Evolutionary conservation across 345 rosid species (phyloP).

Genomic region (Eucalyptus urophylla): DNA sequence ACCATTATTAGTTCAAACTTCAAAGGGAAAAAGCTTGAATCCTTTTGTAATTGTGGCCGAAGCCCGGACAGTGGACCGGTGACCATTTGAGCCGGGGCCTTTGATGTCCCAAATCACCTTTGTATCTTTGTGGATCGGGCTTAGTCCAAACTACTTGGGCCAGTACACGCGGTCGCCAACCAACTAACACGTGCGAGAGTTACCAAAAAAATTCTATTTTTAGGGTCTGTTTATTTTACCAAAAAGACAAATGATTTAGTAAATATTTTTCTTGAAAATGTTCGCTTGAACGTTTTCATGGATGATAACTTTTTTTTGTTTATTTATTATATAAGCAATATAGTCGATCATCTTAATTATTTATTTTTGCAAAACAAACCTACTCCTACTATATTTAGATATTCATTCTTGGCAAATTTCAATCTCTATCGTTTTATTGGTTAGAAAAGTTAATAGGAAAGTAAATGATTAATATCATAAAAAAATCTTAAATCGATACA

Average conservation of each 20-base stretch:
- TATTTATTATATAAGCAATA: not conserved
- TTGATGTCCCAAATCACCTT: too few species aligned
- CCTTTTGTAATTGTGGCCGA: too few species aligned
- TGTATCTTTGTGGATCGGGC: too few species aligned
- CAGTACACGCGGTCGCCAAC: too few species aligned
- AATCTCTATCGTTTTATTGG: not conserved
- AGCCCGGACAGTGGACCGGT: too few species aligned
- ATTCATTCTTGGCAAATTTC: not conserved
- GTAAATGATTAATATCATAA: too few species aligned
- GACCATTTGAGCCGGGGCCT: too few species aligned
- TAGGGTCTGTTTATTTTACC: not conserved
- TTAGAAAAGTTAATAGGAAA: too few species aligned
- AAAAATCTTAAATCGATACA: too few species aligned
- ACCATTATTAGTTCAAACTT: too few species aligned
- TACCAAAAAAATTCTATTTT: not conserved
- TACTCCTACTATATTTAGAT: not conserved
- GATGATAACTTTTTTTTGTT: not conserved
- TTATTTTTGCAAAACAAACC: not conserved
- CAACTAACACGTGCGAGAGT: not conserved
- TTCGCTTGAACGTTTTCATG: not conserved
- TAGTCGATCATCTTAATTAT: not conserved
- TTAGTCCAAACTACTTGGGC: too few species aligned
- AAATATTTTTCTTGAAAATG: not conserved
- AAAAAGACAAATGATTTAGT: not conserved
- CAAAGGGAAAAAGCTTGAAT: too few species aligned